Evolutionary conservation across 2,329 filamentous ascomycete species (phyloP).

Genomic region (Stemphylium vesicarium): DNA sequence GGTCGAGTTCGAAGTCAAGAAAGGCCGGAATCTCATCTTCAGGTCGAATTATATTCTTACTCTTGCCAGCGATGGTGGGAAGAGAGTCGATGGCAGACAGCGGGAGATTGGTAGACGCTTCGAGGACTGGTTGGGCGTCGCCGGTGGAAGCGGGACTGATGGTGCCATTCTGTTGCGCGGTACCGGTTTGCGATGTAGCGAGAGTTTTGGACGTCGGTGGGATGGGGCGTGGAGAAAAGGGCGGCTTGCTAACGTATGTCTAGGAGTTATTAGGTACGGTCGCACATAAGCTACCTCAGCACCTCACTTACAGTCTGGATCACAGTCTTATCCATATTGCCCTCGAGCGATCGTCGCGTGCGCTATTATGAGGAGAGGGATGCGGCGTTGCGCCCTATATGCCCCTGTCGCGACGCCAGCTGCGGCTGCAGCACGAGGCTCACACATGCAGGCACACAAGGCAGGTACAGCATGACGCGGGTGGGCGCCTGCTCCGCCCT

Average conservation of each 20-base stretch:
- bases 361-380: background rate
- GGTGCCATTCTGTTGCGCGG: background rate
- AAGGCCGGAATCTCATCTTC: constrained; percentile 36
- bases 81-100: constrained; percentile 39
- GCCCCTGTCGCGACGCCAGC: background rate
- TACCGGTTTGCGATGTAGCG: constrained; percentile 9
- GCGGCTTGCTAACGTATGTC: constrained; percentile 21
- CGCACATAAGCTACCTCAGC: background rate
- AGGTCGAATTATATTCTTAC: constrained; percentile 27
- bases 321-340: constrained; percentile 24
- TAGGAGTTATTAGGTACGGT: constrained; percentile 1
- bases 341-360: background rate
- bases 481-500: constrained; percentile 1
- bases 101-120: constrained; percentile 25
- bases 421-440: constrained; percentile 11
- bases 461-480: constrained; percentile 1
- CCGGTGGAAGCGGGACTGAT: background rate
- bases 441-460: background rate
- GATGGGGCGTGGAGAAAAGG: constrained; percentile 32
- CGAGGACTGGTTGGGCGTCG: constrained; percentile 27
- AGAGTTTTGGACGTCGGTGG: constrained; percentile 21
- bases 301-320: constrained; percentile 2
- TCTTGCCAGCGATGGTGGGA: constrained; percentile 38
- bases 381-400: constrained; percentile 2
- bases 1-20: constrained; percentile 37